phyloP scores from a whole-genome alignment of 129 eudicot species.

The Chrysanthemum lavandulifolium region DNA sequence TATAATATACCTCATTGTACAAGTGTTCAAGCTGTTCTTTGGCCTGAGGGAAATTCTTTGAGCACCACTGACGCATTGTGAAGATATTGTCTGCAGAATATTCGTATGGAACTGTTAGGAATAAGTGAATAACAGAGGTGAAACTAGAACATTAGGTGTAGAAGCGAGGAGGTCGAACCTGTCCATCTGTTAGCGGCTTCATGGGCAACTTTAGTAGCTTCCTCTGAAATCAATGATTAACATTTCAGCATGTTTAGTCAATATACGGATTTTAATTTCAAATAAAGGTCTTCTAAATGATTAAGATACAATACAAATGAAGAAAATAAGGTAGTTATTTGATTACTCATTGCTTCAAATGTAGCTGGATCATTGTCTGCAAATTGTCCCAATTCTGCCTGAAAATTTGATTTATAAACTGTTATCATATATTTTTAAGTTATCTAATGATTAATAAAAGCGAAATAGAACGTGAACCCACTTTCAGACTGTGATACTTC shows the following conservation, averaged over 20 bases:
- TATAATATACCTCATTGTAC: slow-evolving; percentile 68
- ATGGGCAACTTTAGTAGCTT: slow-evolving; percentile 75
- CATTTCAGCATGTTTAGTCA: slow-evolving; percentile 13
- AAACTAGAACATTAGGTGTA: slow-evolving; percentile 16
- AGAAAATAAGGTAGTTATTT: slow-evolving; percentile 15
- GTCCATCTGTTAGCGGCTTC: slow-evolving; percentile 99
- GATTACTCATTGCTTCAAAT: slow-evolving; percentile 83
- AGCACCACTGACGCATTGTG: slow-evolving; percentile 90
- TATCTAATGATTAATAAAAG: slow-evolving; percentile 12
- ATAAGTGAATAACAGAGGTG: neutral
- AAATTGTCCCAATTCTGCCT: slow-evolving; percentile 83
- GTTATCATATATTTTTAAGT: neutral
- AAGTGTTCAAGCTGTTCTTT: slow-evolving; percentile 90
- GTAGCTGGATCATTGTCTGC: slow-evolving; percentile 98
- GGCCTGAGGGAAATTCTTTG: slow-evolving; percentile 96
- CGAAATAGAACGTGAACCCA: slow-evolving; percentile 26
- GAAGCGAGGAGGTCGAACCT: slow-evolving; percentile 46
- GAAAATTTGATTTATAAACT: slow-evolving; percentile 23
- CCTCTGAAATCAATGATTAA: slow-evolving; percentile 44
- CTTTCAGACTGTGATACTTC: slow-evolving; percentile 73
- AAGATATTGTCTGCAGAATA: slow-evolving; percentile 65
- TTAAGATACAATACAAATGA: neutral
- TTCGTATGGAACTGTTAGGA: slow-evolving; percentile 8
- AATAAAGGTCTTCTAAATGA: slow-evolving; percentile 9
- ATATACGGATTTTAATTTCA: neutral